Evolutionary conservation across 805 yeast genomes (phyloP), one percentile per base, ranked within the genome.

Genomic region (Lachancea sp.): DNA sequence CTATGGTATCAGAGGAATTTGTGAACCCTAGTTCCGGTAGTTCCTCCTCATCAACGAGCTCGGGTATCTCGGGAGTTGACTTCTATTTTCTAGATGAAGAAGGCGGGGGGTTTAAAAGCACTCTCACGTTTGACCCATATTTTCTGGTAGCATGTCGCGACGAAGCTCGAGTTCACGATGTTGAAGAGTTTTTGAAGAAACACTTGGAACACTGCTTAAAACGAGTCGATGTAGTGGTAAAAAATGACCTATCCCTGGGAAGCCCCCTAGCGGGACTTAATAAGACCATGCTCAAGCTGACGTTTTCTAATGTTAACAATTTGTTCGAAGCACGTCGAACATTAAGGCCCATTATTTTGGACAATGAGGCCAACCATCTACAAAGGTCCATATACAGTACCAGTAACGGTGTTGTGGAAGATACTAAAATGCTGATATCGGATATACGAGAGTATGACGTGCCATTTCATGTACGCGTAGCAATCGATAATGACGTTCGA

Each of bases 361-460:
- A 75, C 32, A 90, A 89, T 57, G 75, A 76, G 50, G 64, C 72
- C 45, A 75, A 72, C 42, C 69, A 73, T 34, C 80, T 77, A 24
- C 75, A 81, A 18, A 71, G 79, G 47, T 87, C 83, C 44, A 73
- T 84, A 16, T 87, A 84, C 50, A 34, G 39, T 15, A 41, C 64
- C 49, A 40, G 54, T 56, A 22, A 46, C 16, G 40, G 43, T 21
- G 49, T 54, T 11, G 56, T 58, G 7, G 84, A 80, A 45, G 83
- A 89, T 3, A 68, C 79, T 2, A 77, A 77, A 25, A 70, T 70
- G 34, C 61, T 56, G 35, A 75, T 92, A 12, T 80, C 78, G 40
- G 97, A 90, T 52, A 74, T 92, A 23, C 71, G 90, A 49, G 99
- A 92, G 60, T 88, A 85, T 51, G 99, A 92, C 58, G 97, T 92